Evolutionary conservation across 352 stramenopile genomes (phyloP).

Genomic region (Elongisporangium senticosum): DNA sequence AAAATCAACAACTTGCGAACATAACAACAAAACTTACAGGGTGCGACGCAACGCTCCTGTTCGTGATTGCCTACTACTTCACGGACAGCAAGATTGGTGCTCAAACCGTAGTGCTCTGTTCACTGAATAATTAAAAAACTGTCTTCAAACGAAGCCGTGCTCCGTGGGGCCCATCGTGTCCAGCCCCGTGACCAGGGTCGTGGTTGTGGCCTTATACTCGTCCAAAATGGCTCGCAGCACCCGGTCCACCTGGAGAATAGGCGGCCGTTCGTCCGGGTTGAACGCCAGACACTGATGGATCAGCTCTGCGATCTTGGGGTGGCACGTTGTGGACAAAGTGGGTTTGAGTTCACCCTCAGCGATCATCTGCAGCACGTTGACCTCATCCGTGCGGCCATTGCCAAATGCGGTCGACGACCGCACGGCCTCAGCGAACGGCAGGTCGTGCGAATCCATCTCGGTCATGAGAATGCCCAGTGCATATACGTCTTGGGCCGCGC

Average conservation of each 20-base stretch:
- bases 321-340: slow-evolving; percentile 45
- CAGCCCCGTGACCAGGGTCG: background rate
- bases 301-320: slow-evolving; percentile 40
- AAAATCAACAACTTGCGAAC: too few species aligned
- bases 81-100: too few species aligned
- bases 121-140: background rate
- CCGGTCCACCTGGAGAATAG: slow-evolving; percentile 2
- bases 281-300: slow-evolving; percentile 25
- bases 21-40: too few species aligned
- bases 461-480: slow-evolving; percentile 64
- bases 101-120: background rate
- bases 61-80: too few species aligned
- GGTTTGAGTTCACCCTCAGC: slow-evolving; percentile 48
- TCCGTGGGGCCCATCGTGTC: background rate
- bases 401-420: slow-evolving; percentile 21
- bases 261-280: slow-evolving; percentile 23
- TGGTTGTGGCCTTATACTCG: background rate
- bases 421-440: slow-evolving; percentile 64
- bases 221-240: background rate
- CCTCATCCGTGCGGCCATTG: slow-evolving; percentile 19
- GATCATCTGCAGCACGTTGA: slow-evolving; percentile 65
- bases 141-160: background rate
- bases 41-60: too few species aligned
- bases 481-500: slow-evolving; percentile 34
- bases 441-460: slow-evolving; percentile 64